Evolutionary conservation across 2,329 filamentous ascomycete species (phyloP), one percentile per base, ranked within the genome.

Genomic region (Macrophomina pseudophaseolina): DNA sequence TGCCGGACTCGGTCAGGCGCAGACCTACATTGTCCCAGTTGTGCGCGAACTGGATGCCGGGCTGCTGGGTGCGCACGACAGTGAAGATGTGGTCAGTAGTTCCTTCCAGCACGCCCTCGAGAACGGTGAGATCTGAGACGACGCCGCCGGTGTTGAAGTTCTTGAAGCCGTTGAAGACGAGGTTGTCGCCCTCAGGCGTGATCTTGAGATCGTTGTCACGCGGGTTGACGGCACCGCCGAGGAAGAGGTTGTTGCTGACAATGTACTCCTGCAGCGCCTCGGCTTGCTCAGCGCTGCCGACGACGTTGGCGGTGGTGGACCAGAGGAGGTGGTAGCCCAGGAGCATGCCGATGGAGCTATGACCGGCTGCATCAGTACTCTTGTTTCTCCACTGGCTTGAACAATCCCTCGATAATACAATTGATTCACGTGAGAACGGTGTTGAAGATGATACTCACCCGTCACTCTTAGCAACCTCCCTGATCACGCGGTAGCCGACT

Each of bases 121-220:
- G 81, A 0, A 90, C 86, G 0, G 87, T 90, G 23, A 90, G 76
- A 67, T 91, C 88, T 0, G 87, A 89, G 2, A 91, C 81, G 0
- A 89, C 87, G 32, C 88, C 88, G 0, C 88, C 88, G 0, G 88
- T 91, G 72, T 88, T 90, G 80, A 90, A 90, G 76, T 85, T 81
- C 74, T 91, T 91, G 75, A 81, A 83, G 1, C 88, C 87, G 67
- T 86, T 85, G 74, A 88, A 90, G 2, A 88, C 73, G 14, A 90
- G 74, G 2, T 83, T 77, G 4, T 87, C 84, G 1, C 84, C 86
- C 0, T 86, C 80, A 1, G 80, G 75, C 0, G 80, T 86, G 68
- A 89, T 87, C 35, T 81, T 84, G 8, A 89, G 75, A 70, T 90
- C 87, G 46, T 79, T 86, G 72, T 90, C 87, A 3, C 88, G 84